phyloP scores from a whole-genome alignment of 1,284 basidiomycete genomes.

The Austroboletus novae-zelandiae region DNA sequence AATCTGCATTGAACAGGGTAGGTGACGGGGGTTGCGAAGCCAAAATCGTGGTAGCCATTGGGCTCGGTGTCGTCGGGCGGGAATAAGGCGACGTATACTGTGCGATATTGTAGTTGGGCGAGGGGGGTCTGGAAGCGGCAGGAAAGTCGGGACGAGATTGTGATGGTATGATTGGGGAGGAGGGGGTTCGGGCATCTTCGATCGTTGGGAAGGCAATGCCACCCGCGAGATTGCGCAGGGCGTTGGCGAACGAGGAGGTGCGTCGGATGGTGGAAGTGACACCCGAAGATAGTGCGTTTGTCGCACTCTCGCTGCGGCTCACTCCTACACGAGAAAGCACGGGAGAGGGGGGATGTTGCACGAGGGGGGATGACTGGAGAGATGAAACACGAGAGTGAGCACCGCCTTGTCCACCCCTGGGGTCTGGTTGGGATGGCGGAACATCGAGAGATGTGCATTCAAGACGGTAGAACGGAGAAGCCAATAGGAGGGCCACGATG shows the following conservation, averaged over 20 bases:
- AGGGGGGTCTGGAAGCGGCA: slow-evolving; percentile 65
- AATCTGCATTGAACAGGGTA: slow-evolving; percentile 40
- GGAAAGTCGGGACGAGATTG: slow-evolving; percentile 34
- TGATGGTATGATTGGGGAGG: slow-evolving; percentile 32
- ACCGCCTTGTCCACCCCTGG: slow-evolving; percentile 26
- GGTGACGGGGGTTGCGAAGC: slow-evolving; percentile 35
- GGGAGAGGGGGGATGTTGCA: slow-evolving; percentile 37
- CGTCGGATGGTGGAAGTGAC: slow-evolving; percentile 70
- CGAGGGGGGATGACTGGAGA: slow-evolving; percentile 42
- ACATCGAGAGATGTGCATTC: slow-evolving; percentile 60
- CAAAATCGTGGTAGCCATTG: slow-evolving; percentile 19
- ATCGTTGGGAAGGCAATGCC: slow-evolving; percentile 63
- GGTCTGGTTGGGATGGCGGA: slow-evolving; percentile 41
- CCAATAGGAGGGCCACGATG: slow-evolving; percentile 84
- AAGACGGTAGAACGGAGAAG: slow-evolving; percentile 81
- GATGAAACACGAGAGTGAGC: slow-evolving; percentile 54
- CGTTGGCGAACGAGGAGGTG: slow-evolving; percentile 82
- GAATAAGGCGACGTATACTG: slow-evolving; percentile 76
- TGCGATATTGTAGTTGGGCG: slow-evolving; percentile 72
- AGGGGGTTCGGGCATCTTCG: slow-evolving; percentile 51
- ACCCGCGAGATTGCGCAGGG: slow-evolving; percentile 74
- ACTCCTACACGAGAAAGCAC: slow-evolving; percentile 45
- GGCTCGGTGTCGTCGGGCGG: slow-evolving; percentile 43
- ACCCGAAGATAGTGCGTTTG: slow-evolving; percentile 53
- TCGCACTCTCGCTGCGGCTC: slow-evolving; percentile 61